Percentiles rank a stretch among this genome's conserved stretches.
phyloP scores from a whole-genome alignment of 139 green algal species.

The Coelastrella sp. region DNA sequence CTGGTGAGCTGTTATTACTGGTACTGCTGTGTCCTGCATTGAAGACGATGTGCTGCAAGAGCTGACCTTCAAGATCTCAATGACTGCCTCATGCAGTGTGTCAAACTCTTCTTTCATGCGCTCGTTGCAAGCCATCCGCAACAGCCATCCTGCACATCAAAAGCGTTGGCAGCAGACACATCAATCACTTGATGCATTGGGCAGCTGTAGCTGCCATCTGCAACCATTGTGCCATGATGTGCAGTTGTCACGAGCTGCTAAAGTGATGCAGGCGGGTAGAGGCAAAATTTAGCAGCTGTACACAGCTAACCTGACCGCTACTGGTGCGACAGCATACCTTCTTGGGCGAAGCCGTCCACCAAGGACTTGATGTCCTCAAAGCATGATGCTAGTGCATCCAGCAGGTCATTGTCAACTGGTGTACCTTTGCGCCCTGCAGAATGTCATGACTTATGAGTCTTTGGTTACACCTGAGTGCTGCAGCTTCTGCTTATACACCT shows the following conservation, averaged over 20 bases:
- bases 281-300: background rate
- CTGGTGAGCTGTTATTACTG: too few species aligned
- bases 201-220: background rate
- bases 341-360: slow-evolving; percentile 53
- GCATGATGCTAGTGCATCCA: slow-evolving; percentile 45
- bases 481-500: too few species aligned
- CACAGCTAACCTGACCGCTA: background rate
- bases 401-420: background rate
- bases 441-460: too few species aligned
- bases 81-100: slow-evolving; percentile 56
- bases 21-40: too few species aligned
- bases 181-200: too few species aligned
- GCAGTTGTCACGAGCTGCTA: too few species aligned
- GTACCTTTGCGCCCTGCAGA: slow-evolving; percentile 41
- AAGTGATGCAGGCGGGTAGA: too few species aligned
- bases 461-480: too few species aligned
- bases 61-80: slow-evolving; percentile 60
- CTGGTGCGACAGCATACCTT: slow-evolving; percentile 15
- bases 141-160: slow-evolving; percentile 64
- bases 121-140: slow-evolving; percentile 61
- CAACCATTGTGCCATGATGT: background rate
- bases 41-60: background rate
- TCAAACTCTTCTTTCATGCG: slow-evolving; percentile 59
- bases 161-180: too few species aligned
- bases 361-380: slow-evolving; percentile 51